Evolutionary conservation across 805 yeast genomes (phyloP).

Genomic region (Ogataea thermomethanolica): DNA sequence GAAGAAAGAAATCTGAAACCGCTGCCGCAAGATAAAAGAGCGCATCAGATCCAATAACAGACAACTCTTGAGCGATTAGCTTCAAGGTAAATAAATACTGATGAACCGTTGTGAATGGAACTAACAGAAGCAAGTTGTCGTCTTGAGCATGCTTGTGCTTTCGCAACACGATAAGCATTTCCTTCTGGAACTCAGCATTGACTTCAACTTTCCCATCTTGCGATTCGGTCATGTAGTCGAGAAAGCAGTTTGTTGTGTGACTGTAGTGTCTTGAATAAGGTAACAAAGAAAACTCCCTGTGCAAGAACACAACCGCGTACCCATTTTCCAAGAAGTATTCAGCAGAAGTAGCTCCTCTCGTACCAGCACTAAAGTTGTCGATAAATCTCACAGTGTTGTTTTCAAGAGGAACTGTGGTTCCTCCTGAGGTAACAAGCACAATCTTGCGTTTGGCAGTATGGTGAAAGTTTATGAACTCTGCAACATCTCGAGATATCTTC

Average conservation of each 20-base stretch:
- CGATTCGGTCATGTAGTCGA: conserved; percentile 69
- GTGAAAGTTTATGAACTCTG: conserved; percentile 61
- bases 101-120: conserved; percentile 93
- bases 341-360: conserved; percentile 95
- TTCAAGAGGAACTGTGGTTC: conserved; percentile 96
- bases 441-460: conserved; percentile 42
- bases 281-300: conserved; percentile 84
- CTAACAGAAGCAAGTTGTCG: conserved; percentile 51
- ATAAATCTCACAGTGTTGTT: conserved; percentile 95
- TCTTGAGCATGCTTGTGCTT: conserved; percentile 52
- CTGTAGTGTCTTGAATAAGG: conserved; percentile 92
- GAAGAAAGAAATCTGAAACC: conserved; percentile 93
- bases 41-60: conserved; percentile 52
- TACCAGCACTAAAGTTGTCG: conserved; percentile 96
- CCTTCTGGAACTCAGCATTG: conserved; percentile 53
- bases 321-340: conserved; percentile 83
- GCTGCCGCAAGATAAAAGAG: conserved; percentile 94
- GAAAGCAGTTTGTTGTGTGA: conserved; percentile 77
- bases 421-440: conserved; percentile 91
- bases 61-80: conserved; percentile 57
- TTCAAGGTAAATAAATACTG: conserved; percentile 86
- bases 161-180: conserved; percentile 56
- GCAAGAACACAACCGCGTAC: conserved; percentile 89
- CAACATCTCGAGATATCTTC: conserved; percentile 54
- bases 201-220: conserved; percentile 55